A percentile compares a stretch with the other conserved stretches of the same genome.
phyloP scores from a whole-genome alignment of 345 rosid species.

The Brassica carinata region DNA sequence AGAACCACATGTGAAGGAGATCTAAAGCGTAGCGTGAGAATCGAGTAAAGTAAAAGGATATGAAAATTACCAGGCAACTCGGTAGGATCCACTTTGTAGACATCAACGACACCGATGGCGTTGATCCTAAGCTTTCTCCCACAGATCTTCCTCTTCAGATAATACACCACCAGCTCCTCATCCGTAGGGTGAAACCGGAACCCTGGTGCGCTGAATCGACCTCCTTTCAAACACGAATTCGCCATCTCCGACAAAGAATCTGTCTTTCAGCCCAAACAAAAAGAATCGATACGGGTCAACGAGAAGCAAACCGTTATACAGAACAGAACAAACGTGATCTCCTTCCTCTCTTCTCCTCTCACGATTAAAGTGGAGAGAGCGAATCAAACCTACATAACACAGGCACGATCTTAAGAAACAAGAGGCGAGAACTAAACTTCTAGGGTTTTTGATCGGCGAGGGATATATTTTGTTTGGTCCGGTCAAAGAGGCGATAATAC shows the following conservation, averaged over 20 bases:
- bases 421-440: not conserved
- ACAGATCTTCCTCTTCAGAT: slow-evolving; percentile 88
- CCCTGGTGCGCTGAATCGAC: slow-evolving; percentile 76
- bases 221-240: slow-evolving; percentile 40
- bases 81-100: slow-evolving; percentile 87
- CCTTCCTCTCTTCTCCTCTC: slow-evolving; percentile 7
- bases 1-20: not conserved
- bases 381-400: slow-evolving; percentile 25
- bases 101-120: slow-evolving; percentile 77
- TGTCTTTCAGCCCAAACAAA: not conserved
- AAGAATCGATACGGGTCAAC: slow-evolving; percentile 12
- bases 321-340: not conserved
- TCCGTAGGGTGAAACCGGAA: slow-evolving; percentile 96
- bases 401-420: not conserved
- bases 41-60: not conserved
- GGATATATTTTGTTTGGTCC: not conserved
- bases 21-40: not conserved
- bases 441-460: slow-evolving; percentile 23
- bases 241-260: slow-evolving; percentile 14
- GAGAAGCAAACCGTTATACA: slow-evolving; percentile 2
- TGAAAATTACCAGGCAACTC: slow-evolving; percentile 71
- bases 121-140: slow-evolving; percentile 50
- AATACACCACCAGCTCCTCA: slow-evolving; percentile 80
- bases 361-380: slow-evolving; percentile 11
- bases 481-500: not conserved